Conservation (phyloP, 805 yeast species). For the Danielia reshetovae region DNA sequence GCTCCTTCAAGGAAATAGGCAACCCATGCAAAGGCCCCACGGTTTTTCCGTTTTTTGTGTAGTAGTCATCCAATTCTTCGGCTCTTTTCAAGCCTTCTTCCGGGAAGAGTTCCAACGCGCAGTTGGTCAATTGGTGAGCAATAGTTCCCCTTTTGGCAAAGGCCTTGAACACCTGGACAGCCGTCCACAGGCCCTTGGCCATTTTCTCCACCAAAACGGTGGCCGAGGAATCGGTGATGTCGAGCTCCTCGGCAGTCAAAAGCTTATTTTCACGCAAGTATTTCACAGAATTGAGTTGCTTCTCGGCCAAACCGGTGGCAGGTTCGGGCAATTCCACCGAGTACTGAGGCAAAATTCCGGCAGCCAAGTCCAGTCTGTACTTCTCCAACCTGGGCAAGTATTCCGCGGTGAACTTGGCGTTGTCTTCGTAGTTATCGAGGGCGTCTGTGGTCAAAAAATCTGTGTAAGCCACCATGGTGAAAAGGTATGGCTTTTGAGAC, state of each 20-base stretch:
- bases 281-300: constrained; percentile 36
- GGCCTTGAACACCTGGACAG: constrained; percentile 55
- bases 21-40: constrained; percentile 66
- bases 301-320: constrained; percentile 28
- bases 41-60: constrained; percentile 42
- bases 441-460: constrained; percentile 29
- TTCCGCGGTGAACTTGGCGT: constrained; percentile 33
- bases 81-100: constrained; percentile 60
- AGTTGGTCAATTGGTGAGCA: constrained; percentile 60
- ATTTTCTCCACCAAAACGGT: constrained; percentile 40
- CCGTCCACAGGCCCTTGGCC: constrained; percentile 42
- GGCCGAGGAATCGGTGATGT: constrained; percentile 44
- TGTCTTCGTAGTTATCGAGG: constrained; percentile 34
- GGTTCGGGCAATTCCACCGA: constrained; percentile 31
- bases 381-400: constrained; percentile 47
- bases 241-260: constrained; percentile 35
- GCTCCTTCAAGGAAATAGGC: constrained; percentile 65
- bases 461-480: constrained; percentile 15
- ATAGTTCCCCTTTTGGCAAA: constrained; percentile 62
- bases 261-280: constrained; percentile 32
- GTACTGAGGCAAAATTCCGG: constrained; percentile 40
- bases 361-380: constrained; percentile 34
- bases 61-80: constrained; percentile 49
- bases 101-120: constrained; percentile 57
- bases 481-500: too few species aligned